These are phyloP conservation scores for Candida rishiriensis DNA, from an alignment of 805 yeast species.

Conservation along the genomic window DNA sequence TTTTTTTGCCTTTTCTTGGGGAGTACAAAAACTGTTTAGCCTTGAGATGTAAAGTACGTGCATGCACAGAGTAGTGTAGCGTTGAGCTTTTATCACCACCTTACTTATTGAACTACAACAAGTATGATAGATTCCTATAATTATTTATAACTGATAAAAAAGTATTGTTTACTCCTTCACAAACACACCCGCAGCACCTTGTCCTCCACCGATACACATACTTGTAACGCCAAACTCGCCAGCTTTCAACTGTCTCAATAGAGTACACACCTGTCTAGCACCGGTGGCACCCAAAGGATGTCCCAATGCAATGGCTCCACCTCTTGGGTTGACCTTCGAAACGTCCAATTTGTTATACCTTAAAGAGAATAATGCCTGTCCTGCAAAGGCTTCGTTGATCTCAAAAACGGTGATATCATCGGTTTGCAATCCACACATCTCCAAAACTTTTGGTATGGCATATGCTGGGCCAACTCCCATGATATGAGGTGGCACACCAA, in stretches of 20 bases:
- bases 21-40: too few species aligned
- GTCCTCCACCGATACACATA: constrained; percentile 98
- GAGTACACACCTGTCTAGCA: constrained; percentile 88
- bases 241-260: constrained; percentile 69
- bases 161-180: constrained; percentile 62
- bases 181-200: constrained; percentile 94
- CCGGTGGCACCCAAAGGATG: constrained; percentile 88
- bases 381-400: constrained; percentile 96
- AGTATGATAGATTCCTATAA: too few species aligned
- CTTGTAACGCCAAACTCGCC: constrained; percentile 89
- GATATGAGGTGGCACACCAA: constrained; percentile 94
- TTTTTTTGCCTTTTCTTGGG: too few species aligned
- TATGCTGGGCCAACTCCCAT: constrained; percentile 98
- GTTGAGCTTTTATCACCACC: too few species aligned
- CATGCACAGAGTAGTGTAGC: too few species aligned
- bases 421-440: constrained; percentile 38
- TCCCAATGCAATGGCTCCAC: constrained; percentile 96
- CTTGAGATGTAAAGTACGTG: too few species aligned
- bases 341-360: constrained; percentile 59
- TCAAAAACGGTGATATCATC: constrained; percentile 75
- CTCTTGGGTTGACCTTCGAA: constrained; percentile 79
- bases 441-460: constrained; percentile 82
- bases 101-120: too few species aligned
- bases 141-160: too few species aligned
- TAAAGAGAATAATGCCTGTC: constrained; percentile 81